Conservation (phyloP, 2,329 filamentous ascomycete genomes). For the Fusarium camptoceras region DNA sequence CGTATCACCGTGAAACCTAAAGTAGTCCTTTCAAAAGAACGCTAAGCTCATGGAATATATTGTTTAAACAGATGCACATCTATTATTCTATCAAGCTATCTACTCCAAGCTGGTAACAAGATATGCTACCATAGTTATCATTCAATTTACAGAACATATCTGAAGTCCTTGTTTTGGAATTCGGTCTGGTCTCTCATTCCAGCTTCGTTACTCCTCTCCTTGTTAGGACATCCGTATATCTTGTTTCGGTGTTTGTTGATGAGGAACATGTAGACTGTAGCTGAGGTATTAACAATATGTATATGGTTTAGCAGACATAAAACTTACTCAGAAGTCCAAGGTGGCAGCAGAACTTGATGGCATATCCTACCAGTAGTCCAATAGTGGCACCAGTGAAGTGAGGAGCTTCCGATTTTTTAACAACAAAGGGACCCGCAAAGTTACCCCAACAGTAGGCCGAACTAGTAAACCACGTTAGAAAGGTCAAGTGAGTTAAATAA, state of each 20-base stretch:
- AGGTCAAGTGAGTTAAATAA: rapidly evolving
- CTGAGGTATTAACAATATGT: neutral
- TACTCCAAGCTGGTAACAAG: neutral
- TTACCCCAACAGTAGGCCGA: conserved; percentile 13
- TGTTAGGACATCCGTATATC: conserved; percentile 9
- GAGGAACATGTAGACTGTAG: conserved; percentile 7
- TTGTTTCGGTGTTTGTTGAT: conserved; percentile 20
- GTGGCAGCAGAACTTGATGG: conserved; percentile 6
- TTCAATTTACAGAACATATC: conserved; percentile 5
- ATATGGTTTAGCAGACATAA: rapidly evolving
- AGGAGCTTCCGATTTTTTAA: conserved; percentile 6
- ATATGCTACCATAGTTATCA: too few species aligned
- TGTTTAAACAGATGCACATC: too few species aligned
- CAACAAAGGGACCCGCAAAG: conserved; percentile 7
- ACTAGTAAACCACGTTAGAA: neutral
- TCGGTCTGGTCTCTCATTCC: conserved; percentile 26
- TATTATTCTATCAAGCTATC: neutral
- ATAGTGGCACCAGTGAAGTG: conserved; percentile 7
- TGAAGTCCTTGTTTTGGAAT: conserved; percentile 25
- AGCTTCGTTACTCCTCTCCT: conserved; percentile 23
- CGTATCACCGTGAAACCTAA: too few species aligned
- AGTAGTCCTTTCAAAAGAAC: too few species aligned
- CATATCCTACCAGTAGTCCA: neutral
- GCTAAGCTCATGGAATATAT: too few species aligned
- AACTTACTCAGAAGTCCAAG: conserved; percentile 9